Base-by-base conservation (phyloP, 441 rosid genomes). In the Geranium incanum region DNA sequence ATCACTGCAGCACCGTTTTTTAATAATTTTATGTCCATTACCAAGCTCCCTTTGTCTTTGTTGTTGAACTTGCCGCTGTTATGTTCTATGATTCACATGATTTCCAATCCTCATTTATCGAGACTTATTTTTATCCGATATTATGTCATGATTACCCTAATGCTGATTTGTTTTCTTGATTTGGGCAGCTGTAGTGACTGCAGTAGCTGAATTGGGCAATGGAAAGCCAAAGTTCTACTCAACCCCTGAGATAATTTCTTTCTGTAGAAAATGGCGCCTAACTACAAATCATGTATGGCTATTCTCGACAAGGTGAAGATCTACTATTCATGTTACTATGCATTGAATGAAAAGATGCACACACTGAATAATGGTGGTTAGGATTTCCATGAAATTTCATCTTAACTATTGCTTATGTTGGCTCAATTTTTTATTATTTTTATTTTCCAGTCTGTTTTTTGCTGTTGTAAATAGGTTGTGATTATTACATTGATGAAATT, bases 221-320 rank as follows among this genome's bases (percentile, higher is more conserved):
- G 92, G 97, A 74, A 89, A 90, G 76, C 97, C 99, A 39, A 90
- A 87, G 75, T 95, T 95, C 86, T 95, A 89, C 74, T 87, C 99
- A 70, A 95, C 99, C 75, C 88, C 97, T 48, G 92, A 92, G 81
- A 73, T 95, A 67, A 84, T 89, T 82, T 88, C 91, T 68, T 92
- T 95, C 78, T 95, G 97, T 79, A 79, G 90, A 76, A 87, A 81
- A 74, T 95, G 97, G 97, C 91, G 92, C 66, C 87, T 95, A 74
- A 90, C 99, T 33, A 92, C 94, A 38, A 95, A 95, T 85, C 93
- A 95, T 70, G 80, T 95, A 63, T 95, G 99, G 97, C 82, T 95
- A 78, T 88, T 90, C 83, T 92, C 97, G 72, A 81, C 97, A 74
- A 89, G 97, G 99, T 95, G 79, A 79, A 70, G 75, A 52, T 76